Percentiles rank a stretch among this genome's conserved stretches.
phyloP scores from a whole-genome alignment of 192 early-diverging fungal species.

The Coemansia sp. region DNA sequence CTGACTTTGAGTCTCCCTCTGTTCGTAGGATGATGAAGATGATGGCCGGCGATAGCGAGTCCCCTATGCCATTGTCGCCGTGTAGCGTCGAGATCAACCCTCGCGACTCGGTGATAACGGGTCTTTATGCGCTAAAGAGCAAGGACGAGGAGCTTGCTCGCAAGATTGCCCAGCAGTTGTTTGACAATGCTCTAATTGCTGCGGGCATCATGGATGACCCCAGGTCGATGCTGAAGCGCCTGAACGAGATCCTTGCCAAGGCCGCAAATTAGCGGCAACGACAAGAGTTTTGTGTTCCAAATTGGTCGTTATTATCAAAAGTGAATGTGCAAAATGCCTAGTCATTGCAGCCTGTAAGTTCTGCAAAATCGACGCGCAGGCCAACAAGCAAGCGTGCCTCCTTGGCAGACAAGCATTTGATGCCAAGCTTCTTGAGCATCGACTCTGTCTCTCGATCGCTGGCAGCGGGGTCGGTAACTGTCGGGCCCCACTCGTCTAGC shows the following conservation, averaged over 20 bases:
- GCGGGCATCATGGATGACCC: constrained; percentile 78
- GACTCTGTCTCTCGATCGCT: constrained; percentile 21
- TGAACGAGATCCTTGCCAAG: constrained; percentile 57
- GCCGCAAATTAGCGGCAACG: constrained; percentile 13
- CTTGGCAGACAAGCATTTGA: constrained; percentile 19
- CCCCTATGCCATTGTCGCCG: constrained; percentile 56
- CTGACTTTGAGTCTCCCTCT: constrained; percentile 70
- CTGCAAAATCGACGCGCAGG: constrained; percentile 27
- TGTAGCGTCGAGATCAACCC: constrained; percentile 74
- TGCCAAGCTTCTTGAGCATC: constrained; percentile 37
- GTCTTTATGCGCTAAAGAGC: constrained; percentile 59
- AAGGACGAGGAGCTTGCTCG: constrained; percentile 62
- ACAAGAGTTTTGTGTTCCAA: background rate
- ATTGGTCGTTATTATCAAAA: too few relatives aligned
- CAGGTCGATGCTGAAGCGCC: constrained; percentile 68
- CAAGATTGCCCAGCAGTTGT: constrained; percentile 66
- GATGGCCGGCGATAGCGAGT: constrained; percentile 49
- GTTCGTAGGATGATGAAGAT: constrained; percentile 62
- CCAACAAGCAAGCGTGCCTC: constrained; percentile 28
- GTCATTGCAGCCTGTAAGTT: background rate
- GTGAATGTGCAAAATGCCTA: background rate
- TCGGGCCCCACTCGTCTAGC: constrained; percentile 29
- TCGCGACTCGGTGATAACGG: constrained; percentile 65
- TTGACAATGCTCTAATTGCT: constrained; percentile 73
- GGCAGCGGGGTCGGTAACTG: constrained; percentile 10